These are phyloP conservation scores for Chytriomyces sp. DNA, from an alignment of 192 early-diverging fungal genomes.

Conservation along the genomic window DNA sequence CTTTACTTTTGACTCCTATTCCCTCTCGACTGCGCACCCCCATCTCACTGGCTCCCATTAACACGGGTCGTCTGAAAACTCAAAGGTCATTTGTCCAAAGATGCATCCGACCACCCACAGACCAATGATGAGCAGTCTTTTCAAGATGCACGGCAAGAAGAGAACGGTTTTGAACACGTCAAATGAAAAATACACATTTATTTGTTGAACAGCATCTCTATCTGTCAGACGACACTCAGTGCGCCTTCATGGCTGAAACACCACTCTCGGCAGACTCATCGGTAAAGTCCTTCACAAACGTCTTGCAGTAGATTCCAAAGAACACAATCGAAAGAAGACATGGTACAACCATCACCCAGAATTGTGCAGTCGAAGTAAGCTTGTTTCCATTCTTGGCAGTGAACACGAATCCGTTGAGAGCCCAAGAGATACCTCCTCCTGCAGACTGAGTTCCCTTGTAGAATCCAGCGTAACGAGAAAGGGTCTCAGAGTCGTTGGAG, in stretches of 20 bases:
- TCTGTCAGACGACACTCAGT: too few relatives aligned
- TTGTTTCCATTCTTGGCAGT: background rate
- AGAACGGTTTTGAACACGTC: too few relatives aligned
- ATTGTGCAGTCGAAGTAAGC: background rate
- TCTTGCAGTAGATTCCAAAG: background rate
- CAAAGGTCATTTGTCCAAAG: too few relatives aligned
- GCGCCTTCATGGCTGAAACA: background rate
- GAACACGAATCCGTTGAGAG: constrained; percentile 10
- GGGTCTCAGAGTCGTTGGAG: constrained; percentile 72
- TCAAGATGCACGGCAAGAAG: too few relatives aligned
- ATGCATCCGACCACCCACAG: too few relatives aligned
- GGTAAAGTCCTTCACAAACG: constrained; percentile 14
- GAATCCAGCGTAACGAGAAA: constrained; percentile 64
- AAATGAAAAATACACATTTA: too few relatives aligned
- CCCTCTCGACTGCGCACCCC: too few relatives aligned
- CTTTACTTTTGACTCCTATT: too few relatives aligned
- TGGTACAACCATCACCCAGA: constrained; percentile 17
- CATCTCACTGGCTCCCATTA: too few relatives aligned
- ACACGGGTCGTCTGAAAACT: too few relatives aligned
- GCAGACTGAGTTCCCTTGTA: constrained; percentile 90
- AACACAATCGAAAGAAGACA: background rate
- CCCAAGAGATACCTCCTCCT: constrained; percentile 50
- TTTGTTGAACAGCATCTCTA: too few relatives aligned
- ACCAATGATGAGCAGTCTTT: too few relatives aligned
- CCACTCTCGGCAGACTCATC: background rate